A percentile compares a stretch with the other conserved stretches of the same genome.
phyloP scores from a whole-genome alignment of 768 basidiomycete genomes.

The Hirschioporus abietinus region DNA sequence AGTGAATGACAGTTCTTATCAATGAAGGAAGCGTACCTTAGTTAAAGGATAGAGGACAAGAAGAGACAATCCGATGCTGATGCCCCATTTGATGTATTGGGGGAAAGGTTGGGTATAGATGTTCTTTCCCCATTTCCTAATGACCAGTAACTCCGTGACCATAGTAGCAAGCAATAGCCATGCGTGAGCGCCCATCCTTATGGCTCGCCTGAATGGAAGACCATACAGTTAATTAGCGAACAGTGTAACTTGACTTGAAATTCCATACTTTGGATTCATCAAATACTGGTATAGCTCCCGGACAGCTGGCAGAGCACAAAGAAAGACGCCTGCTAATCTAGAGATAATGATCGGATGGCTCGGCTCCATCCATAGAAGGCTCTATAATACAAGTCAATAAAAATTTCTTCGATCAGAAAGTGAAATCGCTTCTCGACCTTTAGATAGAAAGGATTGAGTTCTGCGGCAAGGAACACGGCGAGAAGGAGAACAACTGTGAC shows the following conservation, averaged over 20 bases:
- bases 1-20: neutral
- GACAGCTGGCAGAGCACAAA: slow-evolving; percentile 83
- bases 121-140: slow-evolving; percentile 77
- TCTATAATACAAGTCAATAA: slow-evolving; percentile 28
- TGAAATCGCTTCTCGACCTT: slow-evolving; percentile 42
- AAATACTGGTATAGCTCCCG: slow-evolving; percentile 82
- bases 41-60: slow-evolving; percentile 65
- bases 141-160: slow-evolving; percentile 72
- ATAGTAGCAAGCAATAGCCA: slow-evolving; percentile 88
- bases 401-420: neutral
- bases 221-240: slow-evolving; percentile 6
- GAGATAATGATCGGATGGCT: slow-evolving; percentile 81
- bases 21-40: slow-evolving; percentile 35
- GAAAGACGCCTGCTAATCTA: slow-evolving; percentile 67
- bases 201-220: slow-evolving; percentile 51
- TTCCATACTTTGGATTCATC: slow-evolving; percentile 68
- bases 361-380: slow-evolving; percentile 82
- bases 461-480: slow-evolving; percentile 75
- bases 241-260: neutral
- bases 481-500: slow-evolving; percentile 69
- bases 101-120: slow-evolving; percentile 66
- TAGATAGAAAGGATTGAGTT: slow-evolving; percentile 84
- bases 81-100: slow-evolving; percentile 54
- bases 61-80: slow-evolving; percentile 52
- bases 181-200: slow-evolving; percentile 85